Base-by-base conservation (phyloP, 2,329 filamentous ascomycete species). In the Fusarium staphyleae region DNA sequence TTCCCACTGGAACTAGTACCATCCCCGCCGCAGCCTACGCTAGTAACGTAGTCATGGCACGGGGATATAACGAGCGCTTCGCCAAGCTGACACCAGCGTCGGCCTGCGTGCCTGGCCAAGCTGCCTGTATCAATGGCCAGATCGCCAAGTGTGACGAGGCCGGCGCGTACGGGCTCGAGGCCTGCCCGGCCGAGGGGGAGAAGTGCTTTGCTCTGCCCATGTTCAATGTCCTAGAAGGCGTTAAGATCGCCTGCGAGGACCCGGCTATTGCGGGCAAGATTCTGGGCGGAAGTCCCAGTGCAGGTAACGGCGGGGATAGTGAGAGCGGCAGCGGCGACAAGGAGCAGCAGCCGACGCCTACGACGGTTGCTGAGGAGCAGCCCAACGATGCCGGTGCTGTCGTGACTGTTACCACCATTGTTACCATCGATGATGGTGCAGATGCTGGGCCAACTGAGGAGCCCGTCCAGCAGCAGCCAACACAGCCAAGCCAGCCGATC, bases 181-280 rank as follows among this genome's bases (percentile, higher is more conserved):
- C 68, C 9, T 78, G 78, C 33, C 34, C 32, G 8, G 40, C 16
- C 3, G 9, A 44, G 1, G 42, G 58, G 1, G 71, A 69, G 9
- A 68, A 72, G 40, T 87, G 84, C 68, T 80, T 77, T 41, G 84
- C 81, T 2, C 67, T 86, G 55, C 84, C 84, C 0, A 78, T 84
- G 74, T 77, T 75, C 30, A 77, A 69, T 10, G 75, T 74, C 0
- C 63, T 52, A 29, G 59, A 65, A 0, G 83, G 81, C 3, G 79
- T 83, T 9, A 66, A 73, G 46, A 71, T 87, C 18, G 76, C 74
- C 3, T 87, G 84, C 55, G 71, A 73, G 22, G 70, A 78, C 41
- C 62, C 69, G 9, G 64, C 66, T 3, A 68, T 70, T 3, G 83
- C 81, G 0, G 64, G 71, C 34, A 67, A 63, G 4, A 70, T 82